A percentile compares a stretch with the other conserved stretches of the same genome.
Evolutionary conservation across 768 basidiomycete genomes (phyloP).

Genomic region (Hebeloma cylindrosporum): DNA sequence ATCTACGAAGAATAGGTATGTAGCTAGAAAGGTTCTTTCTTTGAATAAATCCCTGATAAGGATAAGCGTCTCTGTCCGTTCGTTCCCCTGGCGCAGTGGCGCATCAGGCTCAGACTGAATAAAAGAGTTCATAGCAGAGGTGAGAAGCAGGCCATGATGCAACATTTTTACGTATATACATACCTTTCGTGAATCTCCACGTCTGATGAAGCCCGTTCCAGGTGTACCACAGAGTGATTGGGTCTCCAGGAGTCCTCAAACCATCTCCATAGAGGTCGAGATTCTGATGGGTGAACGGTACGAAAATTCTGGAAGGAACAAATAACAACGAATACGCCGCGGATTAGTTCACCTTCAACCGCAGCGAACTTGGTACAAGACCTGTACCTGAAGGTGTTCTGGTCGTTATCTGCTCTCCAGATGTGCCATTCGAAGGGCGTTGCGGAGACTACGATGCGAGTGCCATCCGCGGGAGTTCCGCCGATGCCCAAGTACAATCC

Average conservation of each 20-base stretch:
- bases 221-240: slow-evolving; percentile 46
- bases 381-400: slow-evolving; percentile 40
- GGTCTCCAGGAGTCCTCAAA: slow-evolving; percentile 41
- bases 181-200: slow-evolving; percentile 44
- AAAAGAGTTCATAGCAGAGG: too few relatives aligned
- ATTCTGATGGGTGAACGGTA: slow-evolving; percentile 42
- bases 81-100: too few relatives aligned
- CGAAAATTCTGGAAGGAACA: slow-evolving; percentile 40
- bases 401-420: slow-evolving; percentile 42
- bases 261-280: slow-evolving; percentile 51
- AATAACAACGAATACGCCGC: neutral
- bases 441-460: slow-evolving; percentile 36
- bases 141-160: too few relatives aligned
- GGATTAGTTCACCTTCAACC: too few relatives aligned
- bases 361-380: neutral
- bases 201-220: slow-evolving; percentile 55
- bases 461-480: slow-evolving; percentile 41
- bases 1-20: too few relatives aligned
- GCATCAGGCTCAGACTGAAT: too few relatives aligned
- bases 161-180: slow-evolving; percentile 3
- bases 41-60: too few relatives aligned
- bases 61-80: too few relatives aligned
- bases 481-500: slow-evolving; percentile 42
- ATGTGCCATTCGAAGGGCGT: slow-evolving; percentile 49
- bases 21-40: too few relatives aligned